Evolutionary conservation across 345 rosid species (phyloP).

Genomic region (Microthlaspi erraticum): DNA sequence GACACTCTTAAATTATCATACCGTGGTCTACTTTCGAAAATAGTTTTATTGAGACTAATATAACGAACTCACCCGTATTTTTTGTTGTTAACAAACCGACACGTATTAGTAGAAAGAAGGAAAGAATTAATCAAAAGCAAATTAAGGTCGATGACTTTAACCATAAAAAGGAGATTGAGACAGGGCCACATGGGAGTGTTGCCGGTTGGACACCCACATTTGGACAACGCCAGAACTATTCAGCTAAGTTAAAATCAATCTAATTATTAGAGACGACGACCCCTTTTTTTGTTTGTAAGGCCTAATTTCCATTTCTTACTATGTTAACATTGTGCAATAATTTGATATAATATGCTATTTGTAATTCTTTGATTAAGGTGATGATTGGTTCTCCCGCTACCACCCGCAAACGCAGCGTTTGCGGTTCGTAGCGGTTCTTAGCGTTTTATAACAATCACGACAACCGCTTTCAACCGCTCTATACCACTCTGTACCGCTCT

Average conservation of each 20-base stretch:
- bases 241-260: conserved; percentile 1
- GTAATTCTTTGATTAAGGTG: background rate
- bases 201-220: conserved; percentile 26
- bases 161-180: background rate
- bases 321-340: background rate
- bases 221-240: conserved; percentile 31
- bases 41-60: background rate
- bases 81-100: background rate
- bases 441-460: too few relatives aligned
- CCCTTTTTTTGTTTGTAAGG: too few relatives aligned
- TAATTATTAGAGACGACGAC: conserved; percentile 14
- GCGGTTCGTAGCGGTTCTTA: too few relatives aligned
- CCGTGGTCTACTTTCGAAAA: background rate
- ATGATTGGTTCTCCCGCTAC: too few relatives aligned
- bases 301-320: background rate
- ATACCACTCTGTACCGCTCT: too few relatives aligned
- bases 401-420: too few relatives aligned
- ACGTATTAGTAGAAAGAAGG: background rate
- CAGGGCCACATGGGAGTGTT: conserved; percentile 14
- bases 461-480: too few relatives aligned
- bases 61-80: background rate
- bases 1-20: background rate
- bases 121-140: background rate
- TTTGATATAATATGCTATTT: background rate
- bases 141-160: background rate